Evolutionary conservation across 2,329 filamentous ascomycete species (phyloP).

Genomic region (Penicillium griseofulvum): DNA sequence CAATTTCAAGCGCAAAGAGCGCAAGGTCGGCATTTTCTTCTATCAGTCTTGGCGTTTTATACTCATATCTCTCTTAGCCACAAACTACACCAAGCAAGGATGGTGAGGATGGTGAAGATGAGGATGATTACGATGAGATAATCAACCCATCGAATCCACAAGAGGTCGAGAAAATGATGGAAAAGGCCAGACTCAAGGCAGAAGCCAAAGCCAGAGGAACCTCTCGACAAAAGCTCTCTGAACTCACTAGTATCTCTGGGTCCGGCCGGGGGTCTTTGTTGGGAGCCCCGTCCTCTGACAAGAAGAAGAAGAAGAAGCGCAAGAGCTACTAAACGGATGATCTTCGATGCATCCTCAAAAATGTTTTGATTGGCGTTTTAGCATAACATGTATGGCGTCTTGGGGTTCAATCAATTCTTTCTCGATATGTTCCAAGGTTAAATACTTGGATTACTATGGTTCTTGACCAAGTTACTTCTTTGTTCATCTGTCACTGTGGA

Average conservation of each 20-base stretch:
- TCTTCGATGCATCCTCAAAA: not conserved
- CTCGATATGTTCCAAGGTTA: not conserved
- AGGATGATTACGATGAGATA: slow-evolving; percentile 2
- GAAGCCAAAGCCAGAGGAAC: slow-evolving; percentile 19
- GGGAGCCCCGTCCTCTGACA: slow-evolving; percentile 4
- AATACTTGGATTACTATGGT: not conserved
- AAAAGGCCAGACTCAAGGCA: slow-evolving; percentile 11
- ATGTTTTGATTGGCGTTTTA: slow-evolving; percentile 14
- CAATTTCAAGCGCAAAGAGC: slow-evolving; percentile 38
- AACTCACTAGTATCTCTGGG: slow-evolving; percentile 35
- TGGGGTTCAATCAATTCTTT: not conserved
- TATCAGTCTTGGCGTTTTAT: not conserved
- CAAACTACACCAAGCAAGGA: slow-evolving; percentile 5
- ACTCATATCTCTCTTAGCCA: slow-evolving; percentile 4
- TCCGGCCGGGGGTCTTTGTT: slow-evolving; percentile 4
- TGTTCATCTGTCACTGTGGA: too few relatives aligned
- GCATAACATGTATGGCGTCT: slow-evolving; percentile 11
- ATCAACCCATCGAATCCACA: slow-evolving; percentile 1
- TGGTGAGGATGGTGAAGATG: slow-evolving; percentile 12
- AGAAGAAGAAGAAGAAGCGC: slow-evolving; percentile 22
- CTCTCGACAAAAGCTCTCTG: slow-evolving; percentile 13
- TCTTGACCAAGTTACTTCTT: not conserved
- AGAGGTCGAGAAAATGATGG: slow-evolving; percentile 9
- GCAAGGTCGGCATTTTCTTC: slow-evolving; percentile 20
- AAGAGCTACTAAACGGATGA: slow-evolving; percentile 13